phyloP scores from a whole-genome alignment of 2,329 filamentous ascomycete genomes.

The Clonostachys solani region DNA sequence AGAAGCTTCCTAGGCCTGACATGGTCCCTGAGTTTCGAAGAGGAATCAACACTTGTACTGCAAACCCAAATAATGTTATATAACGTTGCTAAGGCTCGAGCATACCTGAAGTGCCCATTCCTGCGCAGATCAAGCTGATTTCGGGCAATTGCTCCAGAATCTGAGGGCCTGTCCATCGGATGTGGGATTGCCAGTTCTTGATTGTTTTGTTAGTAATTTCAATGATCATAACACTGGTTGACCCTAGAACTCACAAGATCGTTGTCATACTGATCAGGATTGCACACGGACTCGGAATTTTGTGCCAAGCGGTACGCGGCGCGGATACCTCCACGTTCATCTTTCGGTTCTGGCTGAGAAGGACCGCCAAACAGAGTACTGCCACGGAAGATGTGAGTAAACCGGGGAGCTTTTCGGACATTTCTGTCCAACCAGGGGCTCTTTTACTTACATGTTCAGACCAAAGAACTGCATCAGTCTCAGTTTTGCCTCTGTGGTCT shows the following conservation, averaged over 20 bases:
- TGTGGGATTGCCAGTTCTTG: slow-evolving; percentile 49
- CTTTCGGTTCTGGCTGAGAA: slow-evolving; percentile 50
- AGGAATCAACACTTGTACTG: background rate
- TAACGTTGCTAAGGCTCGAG: background rate
- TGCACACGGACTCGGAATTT: slow-evolving; percentile 31
- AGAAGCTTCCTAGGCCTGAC: slow-evolving; percentile 3
- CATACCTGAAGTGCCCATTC: slow-evolving; percentile 51
- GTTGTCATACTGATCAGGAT: slow-evolving; percentile 13
- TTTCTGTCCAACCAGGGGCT: no score
- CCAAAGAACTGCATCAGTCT: slow-evolving; percentile 12
- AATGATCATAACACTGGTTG: slow-evolving; percentile 48
- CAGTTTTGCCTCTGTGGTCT: slow-evolving; percentile 18
- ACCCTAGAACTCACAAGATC: slow-evolving; percentile 14
- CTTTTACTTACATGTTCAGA: slow-evolving; percentile 5
- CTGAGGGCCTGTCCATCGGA: slow-evolving; percentile 56
- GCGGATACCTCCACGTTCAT: slow-evolving; percentile 48
- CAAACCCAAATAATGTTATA: background rate
- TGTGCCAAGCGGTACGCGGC: slow-evolving; percentile 35
- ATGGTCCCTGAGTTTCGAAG: slow-evolving; percentile 1
- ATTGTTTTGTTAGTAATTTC: slow-evolving; percentile 35
- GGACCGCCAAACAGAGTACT: slow-evolving; percentile 54
- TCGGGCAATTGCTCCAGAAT: slow-evolving; percentile 51
- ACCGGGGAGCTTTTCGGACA: no score
- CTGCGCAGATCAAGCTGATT: slow-evolving; percentile 50
- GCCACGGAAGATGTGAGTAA: background rate